Evolutionary conservation across 352 stramenopile genomes (phyloP), one percentile per base, ranked within the genome.

Genomic region (Saprolegnia parasitica): DNA sequence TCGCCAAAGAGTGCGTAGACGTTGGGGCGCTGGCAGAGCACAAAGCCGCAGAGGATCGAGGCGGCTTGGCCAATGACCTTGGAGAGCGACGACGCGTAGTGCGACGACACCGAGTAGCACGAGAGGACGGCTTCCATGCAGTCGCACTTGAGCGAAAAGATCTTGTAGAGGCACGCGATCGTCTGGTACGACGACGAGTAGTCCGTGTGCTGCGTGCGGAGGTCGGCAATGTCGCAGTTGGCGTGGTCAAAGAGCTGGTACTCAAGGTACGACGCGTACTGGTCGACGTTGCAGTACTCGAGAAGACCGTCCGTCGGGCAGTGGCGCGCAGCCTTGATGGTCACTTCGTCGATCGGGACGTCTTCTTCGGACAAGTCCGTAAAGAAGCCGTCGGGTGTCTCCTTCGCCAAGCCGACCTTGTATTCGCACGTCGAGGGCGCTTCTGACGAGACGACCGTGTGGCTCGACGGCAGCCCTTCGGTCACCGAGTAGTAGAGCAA

Each of bases 131-230:
- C 63, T 47, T 70, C 63, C 63, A 70, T 70, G 63, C 63, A 70
- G 54, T 70, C 46, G 54, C 63, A 70, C 63, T 70, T 70, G 54
- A 70, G 63, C 29, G 63, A 61, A 24, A 70, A 70, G 63, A 70
- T 70, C 54, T 70, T 70, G 63, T 70, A 70, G 26, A 70, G 50
- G 46, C 63, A 70, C 13, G 63, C 46, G 20, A 70, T 32, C 15
- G 63, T 70, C 50, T 70, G 63, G 63, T 70, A 70, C 49, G 63
- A 60, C 32, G 46, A 10, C 49, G 63, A 8, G 23, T 46, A 62
- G 63, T 70, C 63, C 8, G 46, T 70, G 54, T 61, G 20, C 26
- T 58, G 46, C 15, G 13, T 4, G 46, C 63, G 46, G 10, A 70
- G 32, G n/a, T 61, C 63, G 18, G 50, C 35, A 24, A 70, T 70